phyloP scores from a whole-genome alignment of 2,329 filamentous ascomycete genomes.

The Pseudocercospora crystallina region DNA sequence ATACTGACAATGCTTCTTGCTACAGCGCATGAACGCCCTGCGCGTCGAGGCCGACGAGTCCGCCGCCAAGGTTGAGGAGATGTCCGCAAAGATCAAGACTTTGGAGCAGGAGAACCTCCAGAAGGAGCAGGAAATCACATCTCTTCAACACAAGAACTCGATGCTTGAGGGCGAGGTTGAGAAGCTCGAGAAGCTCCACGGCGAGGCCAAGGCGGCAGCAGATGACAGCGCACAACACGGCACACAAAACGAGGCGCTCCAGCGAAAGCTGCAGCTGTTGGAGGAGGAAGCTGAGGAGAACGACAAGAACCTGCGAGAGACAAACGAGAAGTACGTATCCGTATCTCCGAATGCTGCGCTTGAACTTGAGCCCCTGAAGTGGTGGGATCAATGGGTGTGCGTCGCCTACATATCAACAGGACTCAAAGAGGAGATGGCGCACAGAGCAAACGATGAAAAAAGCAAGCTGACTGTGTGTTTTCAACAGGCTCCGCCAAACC shows the following conservation, averaged over 20 bases:
- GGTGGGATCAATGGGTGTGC: constrained; percentile 14
- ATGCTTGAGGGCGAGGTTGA: constrained; percentile 88
- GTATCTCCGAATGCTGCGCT: neutral
- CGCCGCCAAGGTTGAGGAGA: constrained; percentile 77
- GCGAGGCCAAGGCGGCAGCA: constrained; percentile 83
- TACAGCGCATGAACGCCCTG: constrained; percentile 90
- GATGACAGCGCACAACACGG: constrained; percentile 79
- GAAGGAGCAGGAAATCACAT: constrained; percentile 98
- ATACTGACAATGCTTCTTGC: constrained; percentile 20
- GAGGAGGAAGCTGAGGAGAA: constrained; percentile 98
- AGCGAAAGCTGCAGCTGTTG: constrained; percentile 88
- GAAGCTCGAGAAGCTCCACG: constrained; percentile 81
- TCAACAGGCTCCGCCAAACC: constrained; percentile 88
- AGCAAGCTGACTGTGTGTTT: constrained; percentile 13
- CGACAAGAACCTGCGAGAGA: constrained; percentile 93
- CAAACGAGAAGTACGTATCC: constrained; percentile 89
- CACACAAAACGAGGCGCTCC: constrained; percentile 86
- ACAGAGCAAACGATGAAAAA: neutral
- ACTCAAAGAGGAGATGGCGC: neutral
- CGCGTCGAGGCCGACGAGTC: constrained; percentile 91
- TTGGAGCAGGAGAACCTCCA: constrained; percentile 92
- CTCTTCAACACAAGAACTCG: constrained; percentile 90
- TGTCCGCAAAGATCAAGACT: constrained; percentile 80
- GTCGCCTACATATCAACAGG: neutral
- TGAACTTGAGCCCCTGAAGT: constrained; percentile 6